A percentile compares a stretch with the other conserved stretches of the same genome.
These are phyloP conservation scores for Fusarium brachygibbosum DNA, from an alignment of 2,329 filamentous ascomycete species.

Conservation along the genomic window DNA sequence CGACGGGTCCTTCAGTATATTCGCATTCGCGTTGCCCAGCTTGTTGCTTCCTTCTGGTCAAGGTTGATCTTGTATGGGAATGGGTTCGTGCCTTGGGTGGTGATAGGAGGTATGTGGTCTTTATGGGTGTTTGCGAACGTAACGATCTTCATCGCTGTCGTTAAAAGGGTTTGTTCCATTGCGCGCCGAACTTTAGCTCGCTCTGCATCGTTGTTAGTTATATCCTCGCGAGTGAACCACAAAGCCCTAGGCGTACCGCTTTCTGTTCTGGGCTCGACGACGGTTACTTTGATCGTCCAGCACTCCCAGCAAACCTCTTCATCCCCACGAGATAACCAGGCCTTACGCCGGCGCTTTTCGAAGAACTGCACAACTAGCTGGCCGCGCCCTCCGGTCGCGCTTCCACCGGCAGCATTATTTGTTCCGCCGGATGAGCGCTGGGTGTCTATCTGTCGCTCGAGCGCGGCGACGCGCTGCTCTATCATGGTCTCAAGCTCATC, in stretches of 20 bases:
- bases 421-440: slow-evolving; percentile 59
- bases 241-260: slow-evolving; percentile 71
- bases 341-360: slow-evolving; percentile 88
- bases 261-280: slow-evolving; percentile 89
- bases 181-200: slow-evolving; percentile 88
- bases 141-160: slow-evolving; percentile 90
- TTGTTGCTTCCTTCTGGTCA: slow-evolving; percentile 79
- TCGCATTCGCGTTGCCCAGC: slow-evolving; percentile 84
- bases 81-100: slow-evolving; percentile 91
- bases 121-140: slow-evolving; percentile 89
- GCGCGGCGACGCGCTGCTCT: slow-evolving; percentile 83
- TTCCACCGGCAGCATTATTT: slow-evolving; percentile 17
- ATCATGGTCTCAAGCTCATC: slow-evolving; percentile 94
- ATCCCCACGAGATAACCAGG: slow-evolving; percentile 83
- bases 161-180: slow-evolving; percentile 90
- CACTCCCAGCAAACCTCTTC: slow-evolving; percentile 98
- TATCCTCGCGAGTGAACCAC: neutral
- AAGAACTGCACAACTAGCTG: slow-evolving; percentile 93
- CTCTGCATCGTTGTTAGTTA: slow-evolving; percentile 65
- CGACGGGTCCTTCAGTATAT: slow-evolving; percentile 66
- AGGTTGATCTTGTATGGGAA: slow-evolving; percentile 95
- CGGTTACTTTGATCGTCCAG: slow-evolving; percentile 94
- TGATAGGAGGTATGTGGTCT: slow-evolving; percentile 97
- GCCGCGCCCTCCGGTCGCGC: slow-evolving; percentile 72
- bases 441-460: slow-evolving; percentile 82